Conservation (phyloP, 768 basidiomycete species). For the Exsudoporus frostii region DNA sequence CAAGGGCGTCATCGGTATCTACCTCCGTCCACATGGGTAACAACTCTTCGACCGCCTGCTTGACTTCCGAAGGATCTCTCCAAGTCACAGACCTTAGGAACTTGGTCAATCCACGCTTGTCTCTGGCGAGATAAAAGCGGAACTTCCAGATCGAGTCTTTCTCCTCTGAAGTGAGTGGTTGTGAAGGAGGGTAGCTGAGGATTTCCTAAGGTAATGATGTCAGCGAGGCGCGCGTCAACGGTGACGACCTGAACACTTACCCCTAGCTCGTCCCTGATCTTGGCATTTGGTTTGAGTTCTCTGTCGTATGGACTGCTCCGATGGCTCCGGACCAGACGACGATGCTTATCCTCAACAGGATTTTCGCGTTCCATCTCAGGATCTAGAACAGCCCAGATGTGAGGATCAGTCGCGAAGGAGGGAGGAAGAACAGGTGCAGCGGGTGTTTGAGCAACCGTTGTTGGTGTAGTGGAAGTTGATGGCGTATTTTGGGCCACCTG, state of each 20-base stretch:
- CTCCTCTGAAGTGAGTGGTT: constrained; percentile 81
- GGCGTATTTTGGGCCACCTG: constrained; percentile 43
- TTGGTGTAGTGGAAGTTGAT: constrained; percentile 40
- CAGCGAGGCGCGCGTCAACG: background rate
- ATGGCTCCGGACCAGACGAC: constrained; percentile 90
- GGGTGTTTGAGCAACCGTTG: constrained; percentile 43
- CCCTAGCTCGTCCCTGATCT: constrained; percentile 88
- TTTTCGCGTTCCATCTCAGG: constrained; percentile 91
- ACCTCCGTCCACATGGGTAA: constrained; percentile 97
- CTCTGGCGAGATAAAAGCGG: constrained; percentile 92
- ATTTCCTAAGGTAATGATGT: constrained; percentile 58
- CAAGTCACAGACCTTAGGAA: constrained; percentile 98
- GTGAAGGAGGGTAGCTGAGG: constrained; percentile 87
- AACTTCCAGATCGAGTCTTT: constrained; percentile 99
- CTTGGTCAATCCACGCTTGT: constrained; percentile 93
- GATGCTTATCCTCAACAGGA: constrained; percentile 96
- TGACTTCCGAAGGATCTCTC: constrained; percentile 94
- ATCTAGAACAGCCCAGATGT: constrained; percentile 86
- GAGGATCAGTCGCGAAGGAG: constrained; percentile 58
- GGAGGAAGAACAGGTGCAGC: constrained; percentile 39
- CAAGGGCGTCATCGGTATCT: constrained; percentile 94
- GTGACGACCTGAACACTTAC: constrained; percentile 42
- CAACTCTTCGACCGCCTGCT: constrained; percentile 95
- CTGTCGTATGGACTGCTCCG: constrained; percentile 92
- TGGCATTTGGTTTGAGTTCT: constrained; percentile 95